Conservation (phyloP, 495 filamentous ascomycete species). For the Penicillium flavigenum region DNA sequence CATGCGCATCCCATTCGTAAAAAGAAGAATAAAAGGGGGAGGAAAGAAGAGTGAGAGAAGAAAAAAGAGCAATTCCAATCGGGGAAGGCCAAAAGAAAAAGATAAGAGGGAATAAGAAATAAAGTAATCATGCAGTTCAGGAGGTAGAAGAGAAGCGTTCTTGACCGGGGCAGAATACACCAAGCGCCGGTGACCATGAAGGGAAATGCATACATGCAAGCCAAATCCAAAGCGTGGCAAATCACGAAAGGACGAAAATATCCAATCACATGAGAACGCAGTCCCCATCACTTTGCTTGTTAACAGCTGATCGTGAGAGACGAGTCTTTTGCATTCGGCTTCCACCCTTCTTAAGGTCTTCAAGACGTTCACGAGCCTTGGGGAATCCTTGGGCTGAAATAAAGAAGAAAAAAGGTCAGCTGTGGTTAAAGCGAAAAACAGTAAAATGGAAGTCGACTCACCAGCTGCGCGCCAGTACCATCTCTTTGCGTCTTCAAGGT, state of each 20-base stretch:
- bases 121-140: constrained; percentile 20
- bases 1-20: constrained; percentile 7
- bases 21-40: not conserved
- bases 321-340: constrained; percentile 70
- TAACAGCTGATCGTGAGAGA: constrained; percentile 77
- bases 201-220: constrained; percentile 16
- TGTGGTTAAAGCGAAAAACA: constrained; percentile 13
- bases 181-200: constrained; percentile 23
- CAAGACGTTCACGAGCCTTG: constrained; percentile 86
- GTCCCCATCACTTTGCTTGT: constrained; percentile 79
- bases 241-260: not conserved
- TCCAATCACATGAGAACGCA: constrained; percentile 72
- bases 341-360: constrained; percentile 83
- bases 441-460: constrained; percentile 51
- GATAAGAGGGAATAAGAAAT: constrained; percentile 1
- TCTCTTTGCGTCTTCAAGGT: constrained; percentile 90
- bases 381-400: constrained; percentile 82
- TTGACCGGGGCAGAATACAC: constrained; percentile 8
- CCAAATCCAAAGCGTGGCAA: constrained; percentile 1
- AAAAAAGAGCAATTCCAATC: not conserved
- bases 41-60: not conserved
- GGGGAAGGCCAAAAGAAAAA: not conserved
- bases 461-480: constrained; percentile 99
- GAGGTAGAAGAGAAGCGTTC: constrained; percentile 8
- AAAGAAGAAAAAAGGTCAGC: constrained; percentile 23